Percentiles rank a stretch among this genome's conserved stretches.
These are phyloP conservation scores for Rhynchosporium secalis DNA, from an alignment of 2,329 filamentous ascomycete genomes.

Conservation along the genomic window DNA sequence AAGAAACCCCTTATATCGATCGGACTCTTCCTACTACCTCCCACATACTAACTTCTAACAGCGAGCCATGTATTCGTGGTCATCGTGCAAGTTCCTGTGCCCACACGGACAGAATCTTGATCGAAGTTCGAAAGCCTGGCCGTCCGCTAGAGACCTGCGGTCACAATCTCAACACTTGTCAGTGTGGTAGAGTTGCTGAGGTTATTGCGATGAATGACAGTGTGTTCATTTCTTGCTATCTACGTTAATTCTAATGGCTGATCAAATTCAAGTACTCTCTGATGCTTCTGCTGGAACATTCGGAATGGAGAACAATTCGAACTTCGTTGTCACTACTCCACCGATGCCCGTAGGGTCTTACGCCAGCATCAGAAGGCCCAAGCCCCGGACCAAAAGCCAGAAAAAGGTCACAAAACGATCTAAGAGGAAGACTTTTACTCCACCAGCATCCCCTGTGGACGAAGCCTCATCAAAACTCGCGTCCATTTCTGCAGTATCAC, in stretches of 20 bases:
- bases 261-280: not conserved
- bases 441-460: not conserved
- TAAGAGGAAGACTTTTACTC: not conserved
- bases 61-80: constrained; percentile 37
- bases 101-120: constrained; percentile 33
- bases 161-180: constrained; percentile 32
- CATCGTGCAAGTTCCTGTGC: constrained; percentile 35
- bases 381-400: not conserved
- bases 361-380: not conserved
- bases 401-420: constrained; percentile 4
- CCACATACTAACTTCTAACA: constrained; percentile 14
- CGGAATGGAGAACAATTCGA: not conserved
- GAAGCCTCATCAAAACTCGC: not conserved
- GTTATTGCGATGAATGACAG: constrained; percentile 23
- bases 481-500: not conserved
- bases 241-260: not conserved
- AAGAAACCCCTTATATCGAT: not conserved
- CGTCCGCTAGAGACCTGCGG: constrained; percentile 36
- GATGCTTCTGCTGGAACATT: not conserved
- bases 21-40: not conserved
- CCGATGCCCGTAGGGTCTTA: not conserved
- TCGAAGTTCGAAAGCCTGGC: constrained; percentile 37
- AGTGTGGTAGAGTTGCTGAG: constrained; percentile 30
- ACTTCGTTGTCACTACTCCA: constrained; percentile 3
- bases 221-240: not conserved